A percentile compares a stretch with the other conserved stretches of the same genome.
Conservation (phyloP, 2,329 filamentous ascomycete species). For the Talaromyces rugulosus region DNA sequence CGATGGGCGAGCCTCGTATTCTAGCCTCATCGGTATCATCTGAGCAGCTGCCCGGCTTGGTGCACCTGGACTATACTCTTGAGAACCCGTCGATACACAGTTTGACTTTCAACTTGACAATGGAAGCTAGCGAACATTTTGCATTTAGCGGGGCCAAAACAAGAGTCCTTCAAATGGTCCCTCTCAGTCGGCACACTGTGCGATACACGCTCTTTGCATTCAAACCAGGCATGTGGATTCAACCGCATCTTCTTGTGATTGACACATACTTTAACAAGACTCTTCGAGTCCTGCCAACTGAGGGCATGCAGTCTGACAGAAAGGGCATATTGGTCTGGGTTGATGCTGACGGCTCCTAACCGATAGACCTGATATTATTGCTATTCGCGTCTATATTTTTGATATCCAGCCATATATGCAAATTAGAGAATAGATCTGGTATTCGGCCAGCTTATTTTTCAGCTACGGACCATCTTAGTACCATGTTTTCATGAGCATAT, state of each 20-base stretch:
- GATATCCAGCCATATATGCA: neutral
- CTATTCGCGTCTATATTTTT: neutral
- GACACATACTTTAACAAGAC: conserved; percentile 94
- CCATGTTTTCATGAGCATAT: neutral
- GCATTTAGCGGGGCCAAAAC: conserved; percentile 88
- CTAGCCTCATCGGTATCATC: conserved; percentile 50
- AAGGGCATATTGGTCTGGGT: conserved; percentile 46
- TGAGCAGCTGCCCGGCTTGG: conserved; percentile 26
- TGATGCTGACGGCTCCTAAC: conserved; percentile 28
- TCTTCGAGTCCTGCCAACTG: conserved; percentile 73
- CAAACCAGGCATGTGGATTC: conserved; percentile 61
- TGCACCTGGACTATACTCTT: conserved; percentile 63
- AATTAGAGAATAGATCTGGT: neutral
- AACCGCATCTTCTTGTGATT: conserved; percentile 69
- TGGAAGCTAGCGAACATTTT: conserved; percentile 91
- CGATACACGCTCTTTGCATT: conserved; percentile 71
- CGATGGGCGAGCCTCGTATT: conserved; percentile 81
- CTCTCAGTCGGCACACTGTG: conserved; percentile 70
- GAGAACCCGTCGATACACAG: conserved; percentile 96
- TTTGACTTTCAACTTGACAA: conserved; percentile 82
- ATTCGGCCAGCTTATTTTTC: neutral
- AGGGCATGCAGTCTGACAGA: conserved; percentile 58
- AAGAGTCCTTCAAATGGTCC: conserved; percentile 73
- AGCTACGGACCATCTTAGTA: too few relatives aligned
- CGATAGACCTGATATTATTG: neutral